These are phyloP conservation scores for Irpex rosettiformis DNA, from an alignment of 1,284 basidiomycete species.

Conservation along the genomic window DNA sequence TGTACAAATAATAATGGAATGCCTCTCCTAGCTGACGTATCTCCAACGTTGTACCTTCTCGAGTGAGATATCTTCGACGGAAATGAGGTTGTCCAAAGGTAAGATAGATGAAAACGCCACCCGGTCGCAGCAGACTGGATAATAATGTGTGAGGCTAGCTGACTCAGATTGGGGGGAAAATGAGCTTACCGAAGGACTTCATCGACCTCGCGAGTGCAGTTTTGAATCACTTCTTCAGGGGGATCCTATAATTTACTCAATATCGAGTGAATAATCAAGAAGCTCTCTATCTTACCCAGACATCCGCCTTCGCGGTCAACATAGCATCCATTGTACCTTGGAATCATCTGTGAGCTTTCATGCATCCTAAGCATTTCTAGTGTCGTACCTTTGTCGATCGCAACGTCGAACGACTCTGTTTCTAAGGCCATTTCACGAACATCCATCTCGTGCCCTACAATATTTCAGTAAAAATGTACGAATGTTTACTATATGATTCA, in stretches of 20 bases:
- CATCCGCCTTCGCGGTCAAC: conserved; percentile 85
- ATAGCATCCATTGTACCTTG: conserved; percentile 90
- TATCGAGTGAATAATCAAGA: conserved; percentile 1
- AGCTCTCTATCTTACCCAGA: conserved; percentile 69
- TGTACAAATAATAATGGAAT: conserved; percentile 87
- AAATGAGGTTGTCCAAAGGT: conserved; percentile 94
- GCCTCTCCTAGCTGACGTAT: conserved; percentile 69
- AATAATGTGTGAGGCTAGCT: conserved; percentile 1
- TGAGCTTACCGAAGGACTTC: conserved; percentile 69
- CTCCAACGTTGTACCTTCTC: conserved; percentile 54
- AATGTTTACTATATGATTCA: background rate
- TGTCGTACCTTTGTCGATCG: conserved; percentile 79
- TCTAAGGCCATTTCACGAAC: conserved; percentile 72
- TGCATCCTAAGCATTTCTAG: background rate
- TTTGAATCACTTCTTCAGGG: conserved; percentile 67
- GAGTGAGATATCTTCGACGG: conserved; percentile 64
- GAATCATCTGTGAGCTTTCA: background rate
- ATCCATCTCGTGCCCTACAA: conserved; percentile 84
- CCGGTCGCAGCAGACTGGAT: conserved; percentile 60
- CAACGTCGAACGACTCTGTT: conserved; percentile 73
- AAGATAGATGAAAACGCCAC: conserved; percentile 76
- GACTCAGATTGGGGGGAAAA: background rate
- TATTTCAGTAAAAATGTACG: background rate
- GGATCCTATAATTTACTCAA: conserved; percentile 58
- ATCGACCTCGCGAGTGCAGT: conserved; percentile 79